Conservation (phyloP, 176 grass and related monocot species). For the Rhynchospora tenuis region DNA sequence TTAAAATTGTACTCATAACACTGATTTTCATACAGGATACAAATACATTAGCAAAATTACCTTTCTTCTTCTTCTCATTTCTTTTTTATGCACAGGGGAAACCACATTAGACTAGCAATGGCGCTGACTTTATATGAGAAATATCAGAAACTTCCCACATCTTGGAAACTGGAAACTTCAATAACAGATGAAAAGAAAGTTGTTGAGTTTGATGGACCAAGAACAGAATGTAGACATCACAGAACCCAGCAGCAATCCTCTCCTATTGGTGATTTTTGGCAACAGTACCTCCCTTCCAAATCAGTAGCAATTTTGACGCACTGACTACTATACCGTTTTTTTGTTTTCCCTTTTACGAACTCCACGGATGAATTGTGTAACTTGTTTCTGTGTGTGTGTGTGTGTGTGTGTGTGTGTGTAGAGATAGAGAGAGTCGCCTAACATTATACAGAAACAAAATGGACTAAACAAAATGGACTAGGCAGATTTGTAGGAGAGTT, state of each 20-base stretch:
- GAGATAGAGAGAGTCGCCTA: not conserved
- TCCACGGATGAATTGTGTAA: not conserved
- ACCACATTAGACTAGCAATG: constrained; percentile 43
- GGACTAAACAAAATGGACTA: not conserved
- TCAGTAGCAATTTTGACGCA: constrained; percentile 32
- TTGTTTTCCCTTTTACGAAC: not conserved
- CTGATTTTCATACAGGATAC: not conserved
- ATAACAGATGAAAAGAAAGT: constrained; percentile 27
- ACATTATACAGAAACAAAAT: not conserved
- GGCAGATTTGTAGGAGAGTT: not conserved
- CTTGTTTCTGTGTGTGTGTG: not conserved
- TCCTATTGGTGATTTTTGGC: constrained; percentile 39
- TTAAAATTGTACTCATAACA: not conserved
- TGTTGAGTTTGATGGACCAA: constrained; percentile 59
- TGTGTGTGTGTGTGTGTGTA: not conserved
- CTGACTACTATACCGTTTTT: constrained; percentile 12
- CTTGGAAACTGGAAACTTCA: constrained; percentile 39
- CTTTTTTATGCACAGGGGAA: constrained; percentile 26
- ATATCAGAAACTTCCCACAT: constrained; percentile 60
- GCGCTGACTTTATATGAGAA: constrained; percentile 47
- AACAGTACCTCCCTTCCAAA: constrained; percentile 44
- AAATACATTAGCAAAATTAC: not conserved
- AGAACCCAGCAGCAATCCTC: constrained; percentile 29
- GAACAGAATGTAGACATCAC: constrained; percentile 41
- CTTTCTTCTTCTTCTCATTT: not conserved